Evolutionary conservation across 306 rosid genomes (phyloP), one percentile per base, ranked within the genome.

Genomic region (Citrullus amarus): DNA sequence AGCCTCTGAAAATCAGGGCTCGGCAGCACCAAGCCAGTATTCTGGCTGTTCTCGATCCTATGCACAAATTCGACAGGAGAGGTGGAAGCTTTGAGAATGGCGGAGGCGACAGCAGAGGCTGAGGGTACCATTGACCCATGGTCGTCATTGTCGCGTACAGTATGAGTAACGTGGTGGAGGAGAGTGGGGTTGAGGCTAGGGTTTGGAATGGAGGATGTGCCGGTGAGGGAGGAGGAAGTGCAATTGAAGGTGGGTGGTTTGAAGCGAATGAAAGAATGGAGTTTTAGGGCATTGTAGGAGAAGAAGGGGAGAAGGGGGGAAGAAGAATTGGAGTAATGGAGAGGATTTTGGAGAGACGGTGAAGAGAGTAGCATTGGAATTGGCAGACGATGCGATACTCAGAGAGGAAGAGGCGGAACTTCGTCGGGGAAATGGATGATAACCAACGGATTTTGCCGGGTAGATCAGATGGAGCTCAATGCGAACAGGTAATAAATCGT

Each of bases 51-150:
- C 58, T 90, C 93, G 77, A 89, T 38, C 9, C 84, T 83, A 77
- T 90, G 97, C 44, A 86, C 58, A 87, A 95, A 95, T 65, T 95
- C 89, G 7, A 95, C 91, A n/a, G 95, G 88, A 12, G 97, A 90
- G 36, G 88, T 89, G 56, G 98, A 92, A 34, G 93, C 90, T 56
- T 88, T 75, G 80, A 93, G 92, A 80, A 94, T 89, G 58, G 93
- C 88, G 39, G 93, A 66, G 32, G 95, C 87, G 38, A 94, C 82
- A 13, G 98, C 97, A 76, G 88, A 77, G 87, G 96, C 94, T 30
- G 97, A 94, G 50, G 97, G 32, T 8, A 85, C 56, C 63, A 88
- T 69, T 80, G 86, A 0, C 51, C 71, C 17, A 0, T 80, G 61
- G 62, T 82, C 51, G 9, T 83, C 79, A 65, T 63, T 88, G 77